Base-by-base conservation (phyloP, 1,284 basidiomycete genomes). In the Hemileia vastatrix region DNA sequence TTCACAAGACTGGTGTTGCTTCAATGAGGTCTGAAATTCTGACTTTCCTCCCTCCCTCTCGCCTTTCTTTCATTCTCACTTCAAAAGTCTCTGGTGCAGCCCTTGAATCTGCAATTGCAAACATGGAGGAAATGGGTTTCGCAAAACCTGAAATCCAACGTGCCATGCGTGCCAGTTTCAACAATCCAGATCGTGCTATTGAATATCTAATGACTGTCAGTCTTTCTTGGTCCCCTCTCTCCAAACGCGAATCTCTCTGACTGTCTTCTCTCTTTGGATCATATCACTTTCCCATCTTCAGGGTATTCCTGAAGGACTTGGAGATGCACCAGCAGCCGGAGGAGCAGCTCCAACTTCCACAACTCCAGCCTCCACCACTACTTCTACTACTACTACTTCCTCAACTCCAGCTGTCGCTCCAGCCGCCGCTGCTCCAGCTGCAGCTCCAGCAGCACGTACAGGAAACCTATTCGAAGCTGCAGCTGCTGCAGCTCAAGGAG, bases 171-270 rank as follows among this genome's bases (percentile, higher is more conserved):
- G 94, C 93, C 21, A 93, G 90, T 74, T 99, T 84, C 79, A 99
- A 99, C 79, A 98, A 99, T 77, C 90, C 95, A 1, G 93, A 98
- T 72, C 84, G 95, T 48, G 95, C 95, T 5, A 93, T 93, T 27
- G 95, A 99, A 77, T 98, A 98, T 77, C 80, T 99, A 55, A 87
- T 97, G 83, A 95, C 77, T 67, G 93, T 93, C 70, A 72, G 86
- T 80, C 32, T 6, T n/a, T 32, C 6, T 19, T 15, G 23, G 15
- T 54, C 31, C 53, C 15, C 27, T 27, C 27, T 27, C 27, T 27
- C 27, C 27, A 27, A 27, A 27, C 27, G 27, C 27, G 27, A 27
- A 27, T 27, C 27, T 27, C n/a, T 50, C 48, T 60, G 8, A 36
- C 21, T 21, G 57, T 23, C 53, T 32, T 44, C 18, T 18, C 62